Evolutionary conservation across 805 yeast species (phyloP).

Genomic region (Blastobotrys chiropterorum): DNA sequence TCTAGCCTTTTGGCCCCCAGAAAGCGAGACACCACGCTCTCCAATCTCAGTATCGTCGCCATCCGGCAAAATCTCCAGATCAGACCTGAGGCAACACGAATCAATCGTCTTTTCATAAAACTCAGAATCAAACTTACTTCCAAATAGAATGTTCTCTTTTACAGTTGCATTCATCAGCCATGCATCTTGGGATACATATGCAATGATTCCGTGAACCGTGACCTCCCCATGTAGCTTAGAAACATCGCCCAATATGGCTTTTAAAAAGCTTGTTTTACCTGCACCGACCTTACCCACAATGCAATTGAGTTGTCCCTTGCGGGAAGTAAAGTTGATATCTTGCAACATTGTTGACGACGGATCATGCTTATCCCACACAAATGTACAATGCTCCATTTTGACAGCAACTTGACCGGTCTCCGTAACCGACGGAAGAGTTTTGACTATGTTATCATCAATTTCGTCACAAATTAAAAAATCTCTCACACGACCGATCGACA

Average conservation of each 20-base stretch:
- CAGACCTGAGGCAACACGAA: slow-evolving; percentile 83
- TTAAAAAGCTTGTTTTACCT: slow-evolving; percentile 77
- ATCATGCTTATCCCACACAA: slow-evolving; percentile 20
- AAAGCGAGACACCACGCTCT: slow-evolving; percentile 91
- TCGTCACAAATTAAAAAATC: slow-evolving; percentile 41
- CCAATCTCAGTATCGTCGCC: slow-evolving; percentile 94
- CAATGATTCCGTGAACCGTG: slow-evolving; percentile 60
- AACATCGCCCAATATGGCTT: slow-evolving; percentile 70
- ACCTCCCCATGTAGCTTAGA: slow-evolving; percentile 64
- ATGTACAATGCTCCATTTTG: slow-evolving; percentile 16
- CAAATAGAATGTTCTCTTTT: slow-evolving; percentile 84
- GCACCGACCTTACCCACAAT: slow-evolving; percentile 81
- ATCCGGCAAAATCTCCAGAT: slow-evolving; percentile 72
- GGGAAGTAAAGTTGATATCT: slow-evolving; percentile 54
- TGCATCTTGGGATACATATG: slow-evolving; percentile 81
- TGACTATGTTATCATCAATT: slow-evolving; percentile 38
- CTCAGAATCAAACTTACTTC: slow-evolving; percentile 72
- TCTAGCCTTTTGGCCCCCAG: slow-evolving; percentile 98
- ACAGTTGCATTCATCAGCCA: slow-evolving; percentile 93
- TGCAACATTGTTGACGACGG: slow-evolving; percentile 18
- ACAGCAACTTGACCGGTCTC: slow-evolving; percentile 53
- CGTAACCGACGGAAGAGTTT: slow-evolving; percentile 17
- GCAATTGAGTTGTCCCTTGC: slow-evolving; percentile 71
- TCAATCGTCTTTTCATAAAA: slow-evolving; percentile 75
- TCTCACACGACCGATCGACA: slow-evolving; percentile 41